phyloP scores from a whole-genome alignment of 306 rosid species.

The Astragalus membranaceus region DNA sequence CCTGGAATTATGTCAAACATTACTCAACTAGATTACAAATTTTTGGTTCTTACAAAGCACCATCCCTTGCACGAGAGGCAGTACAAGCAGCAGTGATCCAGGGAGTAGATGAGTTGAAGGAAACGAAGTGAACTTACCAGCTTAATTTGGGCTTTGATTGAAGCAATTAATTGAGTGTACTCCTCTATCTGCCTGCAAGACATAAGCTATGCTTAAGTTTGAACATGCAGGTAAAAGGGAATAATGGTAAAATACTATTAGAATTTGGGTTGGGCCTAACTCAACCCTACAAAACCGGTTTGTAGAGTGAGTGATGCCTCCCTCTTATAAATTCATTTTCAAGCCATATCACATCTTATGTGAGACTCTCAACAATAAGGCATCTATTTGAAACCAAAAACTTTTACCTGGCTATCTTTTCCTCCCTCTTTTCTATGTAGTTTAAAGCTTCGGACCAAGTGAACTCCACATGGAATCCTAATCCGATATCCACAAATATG shows the following conservation, averaged over 20 bases:
- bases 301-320: neutral
- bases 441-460: constrained; percentile 88
- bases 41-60: neutral
- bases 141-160: constrained; percentile 88
- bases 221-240: neutral
- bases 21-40: neutral
- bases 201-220: constrained; percentile 5
- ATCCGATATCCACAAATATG: constrained; percentile 84
- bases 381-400: neutral
- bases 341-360: no score
- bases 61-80: neutral
- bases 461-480: constrained; percentile 94
- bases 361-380: neutral
- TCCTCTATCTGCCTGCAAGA: constrained; percentile 76
- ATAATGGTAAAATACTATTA: neutral
- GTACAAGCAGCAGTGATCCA: neutral
- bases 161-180: constrained; percentile 67
- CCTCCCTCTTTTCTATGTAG: constrained; percentile 65
- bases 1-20: neutral
- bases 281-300: no score
- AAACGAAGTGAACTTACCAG: constrained; percentile 46
- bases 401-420: constrained; percentile 55
- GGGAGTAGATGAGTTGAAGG: neutral
- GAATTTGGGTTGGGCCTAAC: neutral
- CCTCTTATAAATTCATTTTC: no score